Conservation (phyloP, 1,139 yeast species). For the Pichia terricola region DNA sequence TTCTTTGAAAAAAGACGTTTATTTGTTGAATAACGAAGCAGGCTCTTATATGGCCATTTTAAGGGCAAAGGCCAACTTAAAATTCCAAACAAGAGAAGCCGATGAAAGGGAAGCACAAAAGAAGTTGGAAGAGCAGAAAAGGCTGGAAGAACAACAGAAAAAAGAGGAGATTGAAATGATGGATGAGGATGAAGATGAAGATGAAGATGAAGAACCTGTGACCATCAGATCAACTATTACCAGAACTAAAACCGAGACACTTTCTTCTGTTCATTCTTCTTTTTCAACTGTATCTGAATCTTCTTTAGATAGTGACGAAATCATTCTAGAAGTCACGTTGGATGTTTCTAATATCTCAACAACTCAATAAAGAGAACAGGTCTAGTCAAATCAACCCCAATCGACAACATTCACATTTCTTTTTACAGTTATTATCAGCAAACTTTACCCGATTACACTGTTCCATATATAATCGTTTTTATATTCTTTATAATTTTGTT, state of each 20-base stretch:
- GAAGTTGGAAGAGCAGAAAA: background rate
- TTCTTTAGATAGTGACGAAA: no score
- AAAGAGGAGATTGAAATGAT: background rate
- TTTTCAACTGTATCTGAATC: no score
- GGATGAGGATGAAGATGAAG: constrained; percentile 10
- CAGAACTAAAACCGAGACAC: background rate
- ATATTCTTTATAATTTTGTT: no score
- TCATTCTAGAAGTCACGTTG: no score
- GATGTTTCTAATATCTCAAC: no score
- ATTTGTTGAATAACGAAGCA: constrained; percentile 55
- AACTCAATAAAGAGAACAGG: no score
- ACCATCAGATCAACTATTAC: background rate
- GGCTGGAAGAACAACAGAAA: background rate
- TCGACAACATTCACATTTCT: no score
- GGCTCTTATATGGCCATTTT: constrained; percentile 61
- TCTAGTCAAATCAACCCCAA: no score
- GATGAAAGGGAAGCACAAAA: constrained; percentile 11
- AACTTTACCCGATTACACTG: no score
- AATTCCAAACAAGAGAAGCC: constrained; percentile 62
- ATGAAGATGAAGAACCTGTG: constrained; percentile 8
- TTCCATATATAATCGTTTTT: no score
- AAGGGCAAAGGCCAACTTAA: constrained; percentile 74
- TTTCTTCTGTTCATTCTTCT: no score
- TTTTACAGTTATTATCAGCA: no score
- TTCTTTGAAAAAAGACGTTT: constrained; percentile 53